Evolutionary conservation across 2,329 filamentous ascomycete species (phyloP).

Genomic region (Tolypocladium ovalisporum): DNA sequence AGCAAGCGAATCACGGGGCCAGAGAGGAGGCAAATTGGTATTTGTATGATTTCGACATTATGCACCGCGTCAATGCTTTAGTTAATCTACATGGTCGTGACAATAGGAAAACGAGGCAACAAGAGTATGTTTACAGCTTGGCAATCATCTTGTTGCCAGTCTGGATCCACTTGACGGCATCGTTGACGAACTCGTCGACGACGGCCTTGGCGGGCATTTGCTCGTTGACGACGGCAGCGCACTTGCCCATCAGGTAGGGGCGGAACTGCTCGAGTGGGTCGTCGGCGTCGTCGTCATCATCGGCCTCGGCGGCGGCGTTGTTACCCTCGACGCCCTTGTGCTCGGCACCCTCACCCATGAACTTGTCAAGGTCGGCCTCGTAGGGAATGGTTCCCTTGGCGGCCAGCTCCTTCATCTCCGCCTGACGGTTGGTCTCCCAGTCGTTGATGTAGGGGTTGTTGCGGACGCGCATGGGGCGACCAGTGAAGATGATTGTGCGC

Average conservation of each 20-base stretch:
- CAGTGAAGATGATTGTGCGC: constrained; percentile 97
- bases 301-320: constrained; percentile 50
- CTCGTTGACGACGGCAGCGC: constrained; percentile 85
- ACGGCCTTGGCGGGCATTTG: constrained; percentile 84
- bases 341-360: constrained; percentile 51
- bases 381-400: constrained; percentile 84
- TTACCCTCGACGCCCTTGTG: constrained; percentile 47
- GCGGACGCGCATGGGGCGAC: constrained; percentile 84
- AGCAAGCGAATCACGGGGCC: neutral
- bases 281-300: constrained; percentile 63
- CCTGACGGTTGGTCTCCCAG: constrained; percentile 86
- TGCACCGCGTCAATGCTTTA: constrained; percentile 1
- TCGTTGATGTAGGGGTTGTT: constrained; percentile 89
- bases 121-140: constrained; percentile 50
- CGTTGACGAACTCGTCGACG: constrained; percentile 84
- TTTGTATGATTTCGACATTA: neutral
- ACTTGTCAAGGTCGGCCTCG: constrained; percentile 84
- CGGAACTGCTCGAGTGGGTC: constrained; percentile 86
- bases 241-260: constrained; percentile 94
- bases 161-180: constrained; percentile 62
- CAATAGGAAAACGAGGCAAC: constrained; percentile 5
- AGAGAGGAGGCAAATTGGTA: neutral
- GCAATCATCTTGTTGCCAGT: constrained; percentile 57
- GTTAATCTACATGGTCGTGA: constrained; percentile 1
- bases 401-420: constrained; percentile 89